Percentiles rank a stretch among this genome's conserved stretches.
Evolutionary conservation across 148 eudicot species (phyloP).

Genomic region (Rhododendron mucronatum): DNA sequence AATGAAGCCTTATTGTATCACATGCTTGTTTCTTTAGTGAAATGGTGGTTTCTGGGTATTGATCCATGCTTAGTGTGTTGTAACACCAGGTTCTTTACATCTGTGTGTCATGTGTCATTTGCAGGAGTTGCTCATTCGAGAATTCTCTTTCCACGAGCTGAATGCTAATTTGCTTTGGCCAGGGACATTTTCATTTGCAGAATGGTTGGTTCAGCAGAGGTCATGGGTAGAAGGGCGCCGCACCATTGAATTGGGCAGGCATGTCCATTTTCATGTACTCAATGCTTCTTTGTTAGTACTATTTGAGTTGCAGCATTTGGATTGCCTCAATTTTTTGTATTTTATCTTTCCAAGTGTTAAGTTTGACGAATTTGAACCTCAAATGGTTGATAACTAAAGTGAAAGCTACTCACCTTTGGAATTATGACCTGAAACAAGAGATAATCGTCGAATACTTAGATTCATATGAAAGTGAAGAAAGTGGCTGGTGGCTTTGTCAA

Average conservation of each 20-base stretch:
- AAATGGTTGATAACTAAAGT: background rate
- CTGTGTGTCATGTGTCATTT: conserved; percentile 7
- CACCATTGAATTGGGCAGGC: conserved; percentile 85
- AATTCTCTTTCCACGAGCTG: conserved; percentile 89
- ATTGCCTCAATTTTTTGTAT: background rate
- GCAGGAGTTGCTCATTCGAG: conserved; percentile 85
- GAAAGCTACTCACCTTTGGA: background rate
- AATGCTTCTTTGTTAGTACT: background rate
- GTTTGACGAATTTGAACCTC: background rate
- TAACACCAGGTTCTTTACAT: background rate
- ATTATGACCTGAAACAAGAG: background rate
- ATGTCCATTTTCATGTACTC: conserved; percentile 20
- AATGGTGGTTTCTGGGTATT: conserved; percentile 1
- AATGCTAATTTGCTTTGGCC: conserved; percentile 99
- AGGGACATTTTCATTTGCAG: conserved; percentile 92
- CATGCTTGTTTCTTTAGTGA: background rate
- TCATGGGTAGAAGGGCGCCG: conserved; percentile 67
- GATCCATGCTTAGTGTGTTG: background rate
- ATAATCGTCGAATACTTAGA: too few relatives aligned
- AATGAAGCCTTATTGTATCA: background rate
- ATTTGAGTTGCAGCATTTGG: background rate
- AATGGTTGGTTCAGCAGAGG: conserved; percentile 77
- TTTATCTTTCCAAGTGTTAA: background rate
- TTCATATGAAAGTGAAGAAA: too few relatives aligned
- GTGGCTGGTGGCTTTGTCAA: too few relatives aligned